These are phyloP conservation scores for Pseudogymnoascus sp. DNA, from an alignment of 2,329 filamentous ascomycete species.

Conservation along the genomic window DNA sequence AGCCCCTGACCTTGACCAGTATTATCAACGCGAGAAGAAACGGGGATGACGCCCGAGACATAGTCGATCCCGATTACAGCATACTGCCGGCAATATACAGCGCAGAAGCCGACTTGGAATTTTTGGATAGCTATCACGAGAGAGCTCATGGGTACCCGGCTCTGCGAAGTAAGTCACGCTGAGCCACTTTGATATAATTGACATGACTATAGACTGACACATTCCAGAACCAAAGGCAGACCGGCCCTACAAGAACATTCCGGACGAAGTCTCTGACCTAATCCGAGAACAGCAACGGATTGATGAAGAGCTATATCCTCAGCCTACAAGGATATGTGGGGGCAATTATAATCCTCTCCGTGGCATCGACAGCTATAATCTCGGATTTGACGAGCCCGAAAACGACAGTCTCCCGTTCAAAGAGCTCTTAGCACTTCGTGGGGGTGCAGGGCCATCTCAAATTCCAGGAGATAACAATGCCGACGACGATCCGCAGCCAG, in stretches of 20 bases:
- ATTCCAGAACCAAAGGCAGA: background rate
- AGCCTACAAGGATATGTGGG: background rate
- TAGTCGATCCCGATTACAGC: conserved; percentile 11
- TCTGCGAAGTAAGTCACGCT: conserved; percentile 21
- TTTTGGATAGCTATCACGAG: conserved; percentile 25
- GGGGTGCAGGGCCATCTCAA: background rate
- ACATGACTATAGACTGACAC: background rate
- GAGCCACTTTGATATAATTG: background rate
- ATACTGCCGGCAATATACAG: conserved; percentile 19
- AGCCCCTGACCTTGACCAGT: conserved; percentile 23
- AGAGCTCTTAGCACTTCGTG: background rate
- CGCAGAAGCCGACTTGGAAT: conserved; percentile 24
- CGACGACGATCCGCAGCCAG: background rate
- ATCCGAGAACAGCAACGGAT: background rate
- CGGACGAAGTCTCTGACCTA: background rate
- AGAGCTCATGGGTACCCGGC: conserved; percentile 23
- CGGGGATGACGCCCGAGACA: conserved; percentile 17
- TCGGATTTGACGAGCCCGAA: background rate
- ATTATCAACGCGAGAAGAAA: conserved; percentile 15
- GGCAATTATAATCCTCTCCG: background rate
- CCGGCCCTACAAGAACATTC: background rate
- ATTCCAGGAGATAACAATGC: background rate
- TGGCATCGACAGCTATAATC: background rate
- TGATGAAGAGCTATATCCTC: background rate
- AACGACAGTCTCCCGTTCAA: background rate